phyloP scores from a whole-genome alignment of 78 protist species.

The Tieghemostelium lacteum region DNA sequence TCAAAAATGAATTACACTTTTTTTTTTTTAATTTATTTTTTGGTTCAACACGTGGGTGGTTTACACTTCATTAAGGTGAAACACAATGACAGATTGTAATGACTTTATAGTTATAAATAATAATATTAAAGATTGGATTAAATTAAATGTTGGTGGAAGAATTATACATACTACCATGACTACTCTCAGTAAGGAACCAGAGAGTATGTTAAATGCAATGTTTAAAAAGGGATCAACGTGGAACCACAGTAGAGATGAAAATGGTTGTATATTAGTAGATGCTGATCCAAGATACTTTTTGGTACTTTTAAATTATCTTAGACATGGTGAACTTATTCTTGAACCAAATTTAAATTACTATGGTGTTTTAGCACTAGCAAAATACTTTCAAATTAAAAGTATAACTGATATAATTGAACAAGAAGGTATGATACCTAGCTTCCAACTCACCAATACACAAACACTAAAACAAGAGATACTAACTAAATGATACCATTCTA shows the following conservation, averaged over 20 bases:
- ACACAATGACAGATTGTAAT: too few relatives aligned
- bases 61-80: too few relatives aligned
- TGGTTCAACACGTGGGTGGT: too few relatives aligned
- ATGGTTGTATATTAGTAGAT: conserved; percentile 60
- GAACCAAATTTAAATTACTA: conserved; percentile 70
- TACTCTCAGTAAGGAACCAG: conserved; percentile 61
- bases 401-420: conserved; percentile 42
- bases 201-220: conserved; percentile 52
- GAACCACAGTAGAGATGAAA: conserved; percentile 62
- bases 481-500: background rate
- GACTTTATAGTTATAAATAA: too few relatives aligned
- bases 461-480: background rate
- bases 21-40: too few relatives aligned
- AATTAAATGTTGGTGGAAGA: conserved; percentile 70
- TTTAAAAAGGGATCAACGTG: conserved; percentile 50
- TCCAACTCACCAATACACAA: too few relatives aligned
- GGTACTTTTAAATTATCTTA: conserved; percentile 54
- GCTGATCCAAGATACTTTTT: conserved; percentile 74
- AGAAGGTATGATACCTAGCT: conserved; percentile 32
- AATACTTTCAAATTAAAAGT: conserved; percentile 46
- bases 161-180: conserved; percentile 60
- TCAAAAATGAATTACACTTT: too few relatives aligned
- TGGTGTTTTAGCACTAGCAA: conserved; percentile 61
- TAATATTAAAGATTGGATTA: conserved; percentile 50
- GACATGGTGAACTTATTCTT: conserved; percentile 69